Base-by-base conservation (phyloP, 2,329 filamentous ascomycete species). In the Calonectria leucothoes region DNA sequence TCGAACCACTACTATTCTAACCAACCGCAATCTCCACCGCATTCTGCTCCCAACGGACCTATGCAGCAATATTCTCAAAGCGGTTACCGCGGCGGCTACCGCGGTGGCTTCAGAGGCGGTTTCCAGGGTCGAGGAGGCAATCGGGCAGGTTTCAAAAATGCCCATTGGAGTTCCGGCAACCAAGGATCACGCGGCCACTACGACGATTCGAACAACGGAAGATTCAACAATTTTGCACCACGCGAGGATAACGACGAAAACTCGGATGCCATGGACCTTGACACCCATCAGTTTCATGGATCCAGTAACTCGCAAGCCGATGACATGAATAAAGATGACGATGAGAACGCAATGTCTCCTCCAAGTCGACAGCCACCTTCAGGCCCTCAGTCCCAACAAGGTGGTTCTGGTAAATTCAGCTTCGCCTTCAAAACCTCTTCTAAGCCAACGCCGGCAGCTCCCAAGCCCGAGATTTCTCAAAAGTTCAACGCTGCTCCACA, bases 401-500 rank as follows among this genome's bases (percentile, higher is more conserved):
- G 83, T 20, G 83, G 85, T 2, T 85, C 87, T 68, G 91, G 92
- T 55, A 97, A 96, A 84, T 97, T 98, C 81, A 97, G 95, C 82
- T 98, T 98, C 83, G 95, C 95, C 1, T 95, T 98, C 84, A 98
- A 98, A 82, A 90, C 93, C 12, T 90, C 93, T 51, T 89, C 88
- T 14, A 93, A 93, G 77, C 86, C 88, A 10, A 84, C 88, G 2
- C 85, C 90, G 17, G 85, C 91, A 11, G 87, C 88, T 15, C 91
- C 91, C 4, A 92, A 93, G 75, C 90, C 89, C 3, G 91, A 93
- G 76, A 93, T 93, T 67, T 92, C 91, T 0, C 90, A 91, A 76
- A 93, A 93, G 78, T 89, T 93, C 70, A 96, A 94, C 81, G 91
- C 92, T 27, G 88, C 89, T 4, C 88, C 92, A 25, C 85, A 87